Base-by-base conservation (phyloP, 768 basidiomycete genomes). In the Strobilomyces confusus region DNA sequence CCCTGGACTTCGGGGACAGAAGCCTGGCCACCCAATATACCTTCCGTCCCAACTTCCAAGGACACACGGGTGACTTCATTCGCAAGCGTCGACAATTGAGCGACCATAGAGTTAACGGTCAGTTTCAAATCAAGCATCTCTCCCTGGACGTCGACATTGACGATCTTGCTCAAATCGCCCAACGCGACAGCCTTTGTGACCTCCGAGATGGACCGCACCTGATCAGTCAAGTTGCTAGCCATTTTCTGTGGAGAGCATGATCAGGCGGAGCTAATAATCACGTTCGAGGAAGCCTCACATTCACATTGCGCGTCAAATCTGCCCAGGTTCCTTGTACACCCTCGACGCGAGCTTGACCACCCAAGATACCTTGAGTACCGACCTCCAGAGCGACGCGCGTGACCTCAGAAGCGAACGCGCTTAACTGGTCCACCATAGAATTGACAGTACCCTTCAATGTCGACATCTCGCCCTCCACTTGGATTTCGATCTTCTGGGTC, bases 261-360 rank as follows among this genome's bases (percentile, higher is more conserved):
- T 67, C 29, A 53, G 26, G 43, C 29, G 5, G 32, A 12, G 11
- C 12, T 38, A 23, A 9, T 1, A 22, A 30, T 3, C 44, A 25
- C n/a, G 33, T 15, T 38, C 6, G 44, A 20, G 55, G 42, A 48
- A 48, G n/a, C 25, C 55, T 48, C 65, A 91, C 89, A 69, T 97
- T 97, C 64, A 97, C 93, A 54, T 90, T 91, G 52, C 86, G 75
- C 1, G 92, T 95, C 68, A 97, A 76, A 64, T 91, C 88, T 19
- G 86, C 84, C 94, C 94, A 97, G 9, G 92, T 93, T 17, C 94
- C 94, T 67, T 93, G 89, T 0, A 94, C 92, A 64, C 90, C 91
- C 57, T 89, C 86, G 33, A 95, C 94, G 32, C 79, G 82, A 11
- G 94, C 94, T 65, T 95, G 92, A 49, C 92, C 92, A 55, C 94